Percentiles rank a stretch among this genome's conserved stretches.
phyloP scores from a whole-genome alignment of 257 asterid species.

The Lycium barbarum region DNA sequence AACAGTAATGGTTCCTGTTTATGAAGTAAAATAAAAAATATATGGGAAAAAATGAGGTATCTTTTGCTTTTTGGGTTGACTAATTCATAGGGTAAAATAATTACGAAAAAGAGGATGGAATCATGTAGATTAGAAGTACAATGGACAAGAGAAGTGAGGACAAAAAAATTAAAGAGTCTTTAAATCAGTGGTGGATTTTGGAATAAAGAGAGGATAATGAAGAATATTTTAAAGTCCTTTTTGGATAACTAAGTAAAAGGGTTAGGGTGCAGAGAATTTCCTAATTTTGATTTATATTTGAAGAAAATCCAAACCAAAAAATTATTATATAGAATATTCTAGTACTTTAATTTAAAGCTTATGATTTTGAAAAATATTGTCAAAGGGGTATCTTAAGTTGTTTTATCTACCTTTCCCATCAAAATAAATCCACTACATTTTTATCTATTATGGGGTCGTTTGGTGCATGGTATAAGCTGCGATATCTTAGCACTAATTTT shows the following conservation, averaged over 20 bases:
- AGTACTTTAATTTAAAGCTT: neutral
- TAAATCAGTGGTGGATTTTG: slow-evolving; percentile 42
- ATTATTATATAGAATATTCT: neutral
- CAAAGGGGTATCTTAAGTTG: neutral
- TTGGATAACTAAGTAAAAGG: slow-evolving; percentile 32
- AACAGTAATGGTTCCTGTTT: neutral
- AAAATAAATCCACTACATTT: neutral
- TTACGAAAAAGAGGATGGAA: neutral
- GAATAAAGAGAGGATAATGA: slow-evolving; percentile 62
- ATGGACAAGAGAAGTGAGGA: slow-evolving; percentile 41
- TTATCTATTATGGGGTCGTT: neutral
- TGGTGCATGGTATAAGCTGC: too few relatives aligned
- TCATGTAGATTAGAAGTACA: slow-evolving; percentile 25
- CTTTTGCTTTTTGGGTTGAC: slow-evolving; percentile 14
- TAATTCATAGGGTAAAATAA: slow-evolving; percentile 12
- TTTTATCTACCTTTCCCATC: neutral
- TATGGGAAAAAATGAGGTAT: neutral
- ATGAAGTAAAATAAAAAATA: neutral
- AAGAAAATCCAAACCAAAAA: neutral
- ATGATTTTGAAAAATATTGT: neutral
- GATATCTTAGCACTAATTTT: too few relatives aligned
- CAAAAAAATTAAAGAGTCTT: slow-evolving; percentile 52
- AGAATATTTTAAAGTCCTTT: slow-evolving; percentile 49
- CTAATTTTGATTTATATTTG: neutral
- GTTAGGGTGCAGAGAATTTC: neutral